These are phyloP conservation scores for Botrytis fragariae DNA, from an alignment of 2,329 filamentous ascomycete species.

Conservation along the genomic window DNA sequence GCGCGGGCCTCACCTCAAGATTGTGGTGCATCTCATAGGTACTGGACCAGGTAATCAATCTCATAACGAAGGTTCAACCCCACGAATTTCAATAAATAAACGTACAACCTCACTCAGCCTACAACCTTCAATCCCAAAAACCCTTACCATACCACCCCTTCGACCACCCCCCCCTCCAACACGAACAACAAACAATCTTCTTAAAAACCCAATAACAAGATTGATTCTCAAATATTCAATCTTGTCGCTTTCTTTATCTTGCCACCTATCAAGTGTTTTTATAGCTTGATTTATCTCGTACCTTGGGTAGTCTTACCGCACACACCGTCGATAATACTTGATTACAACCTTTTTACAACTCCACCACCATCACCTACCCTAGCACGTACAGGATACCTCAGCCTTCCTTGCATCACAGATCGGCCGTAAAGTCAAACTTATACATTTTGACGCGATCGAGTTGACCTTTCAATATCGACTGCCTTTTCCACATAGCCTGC, in stretches of 20 bases:
- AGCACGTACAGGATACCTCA: conserved; percentile 29
- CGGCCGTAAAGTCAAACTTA: conserved; percentile 20
- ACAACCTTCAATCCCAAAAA: not conserved
- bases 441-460: conserved; percentile 31
- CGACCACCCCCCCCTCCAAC: not conserved
- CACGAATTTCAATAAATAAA: conserved; percentile 17
- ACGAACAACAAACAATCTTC: not conserved
- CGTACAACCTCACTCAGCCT: conserved; percentile 15
- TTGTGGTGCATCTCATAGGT: conserved; percentile 7
- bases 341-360: conserved; percentile 12
- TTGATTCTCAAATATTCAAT: conserved; percentile 5
- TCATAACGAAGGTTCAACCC: conserved; percentile 13
- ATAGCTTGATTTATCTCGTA: not conserved
- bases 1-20: not conserved
- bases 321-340: conserved; percentile 21
- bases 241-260: conserved; percentile 9
- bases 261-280: not conserved
- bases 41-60: not conserved
- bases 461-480: conserved; percentile 19
- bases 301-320: conserved; percentile 1
- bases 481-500: conserved; percentile 14
- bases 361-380: conserved; percentile 25
- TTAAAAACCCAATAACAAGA: not conserved
- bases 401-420: conserved; percentile 29
- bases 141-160: not conserved